phyloP scores from a whole-genome alignment of 345 rosid species.

The Populus tremula region DNA sequence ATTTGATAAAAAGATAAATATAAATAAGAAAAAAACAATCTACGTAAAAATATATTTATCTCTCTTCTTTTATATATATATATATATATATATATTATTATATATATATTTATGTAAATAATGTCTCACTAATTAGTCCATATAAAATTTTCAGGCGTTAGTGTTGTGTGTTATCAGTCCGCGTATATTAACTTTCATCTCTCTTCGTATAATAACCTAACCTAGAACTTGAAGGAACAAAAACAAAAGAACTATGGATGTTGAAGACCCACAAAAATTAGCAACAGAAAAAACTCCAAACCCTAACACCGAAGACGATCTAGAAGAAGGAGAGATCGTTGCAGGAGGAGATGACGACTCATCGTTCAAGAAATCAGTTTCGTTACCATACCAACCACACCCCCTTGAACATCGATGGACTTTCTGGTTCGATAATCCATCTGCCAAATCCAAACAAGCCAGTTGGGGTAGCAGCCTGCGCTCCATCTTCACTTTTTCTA shows the following conservation, averaged over 20 bases:
- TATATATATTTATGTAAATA: no score
- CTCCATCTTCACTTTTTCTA: slow-evolving; percentile 60
- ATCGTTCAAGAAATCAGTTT: slow-evolving; percentile 29
- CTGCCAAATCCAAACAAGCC: slow-evolving; percentile 51
- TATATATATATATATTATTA: no score
- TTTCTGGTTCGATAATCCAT: slow-evolving; percentile 80
- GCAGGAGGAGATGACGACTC: slow-evolving; percentile 28
- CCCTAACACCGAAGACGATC: slow-evolving; percentile 37
- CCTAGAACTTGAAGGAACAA: no score
- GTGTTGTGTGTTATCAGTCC: no score
- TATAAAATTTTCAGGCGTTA: no score
- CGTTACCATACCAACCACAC: slow-evolving; percentile 39
- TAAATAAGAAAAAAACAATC: no score
- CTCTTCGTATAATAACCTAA: background rate
- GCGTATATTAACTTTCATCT: no score
- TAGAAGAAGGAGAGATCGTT: slow-evolving; percentile 62
- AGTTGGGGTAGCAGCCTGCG: slow-evolving; percentile 80
- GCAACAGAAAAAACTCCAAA: slow-evolving; percentile 29
- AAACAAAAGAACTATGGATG: slow-evolving; percentile 15
- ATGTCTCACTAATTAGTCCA: no score
- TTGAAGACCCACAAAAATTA: slow-evolving; percentile 18
- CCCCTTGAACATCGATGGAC: slow-evolving; percentile 87
- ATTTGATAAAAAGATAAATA: no score
- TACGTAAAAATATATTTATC: no score
- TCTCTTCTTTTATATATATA: no score